Evolutionary conservation across 2,329 filamentous ascomycete genomes (phyloP), one percentile per base, ranked within the genome.

Genomic region (Fusarium vanettenii): DNA sequence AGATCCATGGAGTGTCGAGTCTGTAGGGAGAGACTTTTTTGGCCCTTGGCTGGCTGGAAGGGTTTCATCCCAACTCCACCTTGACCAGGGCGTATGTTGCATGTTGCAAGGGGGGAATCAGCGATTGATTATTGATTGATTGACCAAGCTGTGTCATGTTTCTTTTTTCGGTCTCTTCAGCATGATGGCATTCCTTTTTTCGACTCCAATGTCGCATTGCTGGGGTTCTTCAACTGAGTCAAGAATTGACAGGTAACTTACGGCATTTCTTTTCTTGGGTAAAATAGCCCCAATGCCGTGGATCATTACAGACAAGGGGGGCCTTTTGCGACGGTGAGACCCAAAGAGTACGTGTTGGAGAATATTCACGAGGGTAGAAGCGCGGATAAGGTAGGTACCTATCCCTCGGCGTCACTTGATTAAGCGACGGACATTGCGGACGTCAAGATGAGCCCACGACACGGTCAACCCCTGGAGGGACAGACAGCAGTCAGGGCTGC

Each of bases 401-500:
- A 20, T 20, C 22, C 33, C 27, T 64, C 61, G 61, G 63, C 33
- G 65, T 55, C 45, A 48, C 64, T 69, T 63, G 37, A 50, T 55
- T 60, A 56, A 57, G 43, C 56, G 60, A 60, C 69, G 59, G 72
- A 75, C 39, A 73, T 70, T 66, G 70, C 74, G 74, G 72, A 75
- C 74, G 74, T 68, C 45, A 64, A 74, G 62, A 64, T 78, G 76
- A 78, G 76, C 76, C 74, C 75, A 76, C 64, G 45, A 41, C 59
- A 60, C 59, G 70, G 71, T 33, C 35, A 50, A 65, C 72, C 74
- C 74, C 73, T 72, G 72, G 60, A 72, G n/a, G 8, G 52, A 69
- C 4, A 25, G 20, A 31, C 29, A 31, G 29, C 45, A 50, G 25
- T 52, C 57, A 43, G 56, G 57, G 45, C 64, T 55, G 27, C 22